A percentile compares a stretch with the other conserved stretches of the same genome.
Evolutionary conservation across 306 rosid genomes (phyloP).

Genomic region (Quercus bicolor): DNA sequence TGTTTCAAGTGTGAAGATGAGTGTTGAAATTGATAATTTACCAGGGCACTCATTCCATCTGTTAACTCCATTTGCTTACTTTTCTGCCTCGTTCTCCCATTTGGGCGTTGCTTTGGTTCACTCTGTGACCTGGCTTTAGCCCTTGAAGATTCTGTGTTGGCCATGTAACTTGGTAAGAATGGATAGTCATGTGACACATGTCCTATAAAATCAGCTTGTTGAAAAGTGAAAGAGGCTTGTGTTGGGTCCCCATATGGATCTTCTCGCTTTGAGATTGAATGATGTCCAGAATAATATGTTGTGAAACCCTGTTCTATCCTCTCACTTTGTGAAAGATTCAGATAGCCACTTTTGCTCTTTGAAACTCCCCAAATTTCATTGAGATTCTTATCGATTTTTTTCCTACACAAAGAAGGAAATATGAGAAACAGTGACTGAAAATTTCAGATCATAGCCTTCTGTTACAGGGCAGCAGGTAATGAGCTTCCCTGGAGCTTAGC

Average conservation of each 20-base stretch:
- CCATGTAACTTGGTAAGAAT: constrained; percentile 63
- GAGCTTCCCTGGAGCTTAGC: background rate
- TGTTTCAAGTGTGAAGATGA: constrained; percentile 34
- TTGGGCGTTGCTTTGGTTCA: constrained; percentile 82
- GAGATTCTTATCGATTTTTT: constrained; percentile 27
- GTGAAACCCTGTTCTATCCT: constrained; percentile 31
- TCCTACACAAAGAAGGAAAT: constrained; percentile 38
- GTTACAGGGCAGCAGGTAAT: background rate
- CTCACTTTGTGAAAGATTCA: constrained; percentile 35
- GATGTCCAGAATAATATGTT: constrained; percentile 34
- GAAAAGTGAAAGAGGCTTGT: constrained; percentile 27
- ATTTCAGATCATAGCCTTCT: background rate
- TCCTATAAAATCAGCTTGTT: constrained; percentile 24
- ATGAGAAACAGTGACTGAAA: background rate
- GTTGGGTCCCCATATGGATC: constrained; percentile 29
- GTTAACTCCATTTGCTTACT: constrained; percentile 34
- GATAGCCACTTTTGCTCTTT: constrained; percentile 50
- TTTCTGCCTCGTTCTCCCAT: constrained; percentile 25
- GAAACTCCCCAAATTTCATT: constrained; percentile 30
- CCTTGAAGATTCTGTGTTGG: constrained; percentile 66
- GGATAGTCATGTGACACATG: constrained; percentile 23
- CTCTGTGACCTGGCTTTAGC: constrained; percentile 79
- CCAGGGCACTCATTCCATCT: background rate
- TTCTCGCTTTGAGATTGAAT: constrained; percentile 35
- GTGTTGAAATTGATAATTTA: constrained; percentile 39